A percentile compares a stretch with the other conserved stretches of the same genome.
phyloP scores from a whole-genome alignment of 257 asterid genomes.

The Scutellaria galericulata region DNA sequence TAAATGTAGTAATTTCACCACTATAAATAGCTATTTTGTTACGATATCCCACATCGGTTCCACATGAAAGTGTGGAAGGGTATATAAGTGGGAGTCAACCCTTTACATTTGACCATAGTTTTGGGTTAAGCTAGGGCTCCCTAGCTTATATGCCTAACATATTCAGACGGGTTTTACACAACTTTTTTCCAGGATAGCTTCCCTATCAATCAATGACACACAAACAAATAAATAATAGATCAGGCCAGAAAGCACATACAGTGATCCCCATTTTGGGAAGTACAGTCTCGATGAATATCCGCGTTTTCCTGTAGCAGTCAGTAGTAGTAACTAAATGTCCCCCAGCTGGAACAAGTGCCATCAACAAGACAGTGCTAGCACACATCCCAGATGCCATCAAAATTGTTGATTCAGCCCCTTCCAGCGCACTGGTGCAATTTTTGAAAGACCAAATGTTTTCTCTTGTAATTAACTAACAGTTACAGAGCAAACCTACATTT shows the following conservation, averaged over 20 bases:
- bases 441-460: conserved; percentile 8
- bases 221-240: background rate
- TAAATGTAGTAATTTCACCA: too few species aligned
- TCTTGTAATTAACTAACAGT: conserved; percentile 4
- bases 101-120: too few species aligned
- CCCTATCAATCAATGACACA: background rate
- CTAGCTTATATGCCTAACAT: too few species aligned
- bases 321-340: conserved; percentile 93
- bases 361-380: conserved; percentile 75
- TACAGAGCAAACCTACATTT: background rate
- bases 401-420: conserved; percentile 88
- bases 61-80: too few species aligned
- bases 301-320: conserved; percentile 89
- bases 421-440: conserved; percentile 74
- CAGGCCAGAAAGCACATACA: conserved; percentile 50
- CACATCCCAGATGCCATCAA: conserved; percentile 93
- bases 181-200: background rate
- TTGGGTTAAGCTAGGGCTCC: too few species aligned
- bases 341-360: conserved; percentile 92
- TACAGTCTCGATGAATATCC: conserved; percentile 80
- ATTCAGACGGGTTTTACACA: background rate
- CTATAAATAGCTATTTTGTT: background rate
- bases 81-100: too few species aligned
- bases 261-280: conserved; percentile 89
- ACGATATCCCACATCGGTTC: too few species aligned